A percentile compares a stretch with the other conserved stretches of the same genome.
Evolutionary conservation across 2,329 filamentous ascomycete species (phyloP).

Genomic region (Aspergillus calidoustus): DNA sequence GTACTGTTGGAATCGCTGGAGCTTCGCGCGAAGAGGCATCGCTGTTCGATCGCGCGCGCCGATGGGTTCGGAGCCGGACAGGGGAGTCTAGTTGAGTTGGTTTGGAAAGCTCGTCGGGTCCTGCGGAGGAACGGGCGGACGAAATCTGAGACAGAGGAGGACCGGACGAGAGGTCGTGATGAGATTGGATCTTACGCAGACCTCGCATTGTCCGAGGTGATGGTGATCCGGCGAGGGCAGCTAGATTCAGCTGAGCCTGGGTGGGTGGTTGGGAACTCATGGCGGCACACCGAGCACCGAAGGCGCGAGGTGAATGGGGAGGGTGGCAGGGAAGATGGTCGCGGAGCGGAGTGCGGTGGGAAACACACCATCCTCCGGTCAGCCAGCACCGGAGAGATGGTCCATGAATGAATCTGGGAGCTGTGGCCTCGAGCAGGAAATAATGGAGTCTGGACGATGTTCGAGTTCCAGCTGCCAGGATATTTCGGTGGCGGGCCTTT

Average conservation of each 20-base stretch:
- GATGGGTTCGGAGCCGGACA: conserved; percentile 37
- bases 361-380: conserved; percentile 31
- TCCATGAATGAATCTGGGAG: conserved; percentile 7
- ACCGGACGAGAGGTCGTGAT: conserved; percentile 65
- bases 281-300: neutral
- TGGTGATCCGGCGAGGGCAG: conserved; percentile 34
- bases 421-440: neutral
- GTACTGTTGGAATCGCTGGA: conserved; percentile 31
- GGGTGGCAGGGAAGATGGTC: no score
- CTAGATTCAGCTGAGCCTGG: conserved; percentile 31
- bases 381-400: conserved; percentile 18
- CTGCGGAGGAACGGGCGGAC: conserved; percentile 27
- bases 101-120: conserved; percentile 31
- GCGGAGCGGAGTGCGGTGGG: conserved; percentile 2
- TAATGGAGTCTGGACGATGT: neutral
- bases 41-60: conserved; percentile 72
- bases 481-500: conserved; percentile 23
- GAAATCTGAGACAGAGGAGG: conserved; percentile 56
- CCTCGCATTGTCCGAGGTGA: conserved; percentile 64
- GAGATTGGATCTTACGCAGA: conserved; percentile 75
- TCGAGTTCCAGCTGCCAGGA: conserved; percentile 1
- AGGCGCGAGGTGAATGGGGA: no score
- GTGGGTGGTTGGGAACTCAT: conserved; percentile 29
- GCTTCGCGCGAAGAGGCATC: conserved; percentile 61
- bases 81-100: conserved; percentile 34